Base-by-base conservation (phyloP, 139 green algal species). In the Zygnema circumcarinatum region DNA sequence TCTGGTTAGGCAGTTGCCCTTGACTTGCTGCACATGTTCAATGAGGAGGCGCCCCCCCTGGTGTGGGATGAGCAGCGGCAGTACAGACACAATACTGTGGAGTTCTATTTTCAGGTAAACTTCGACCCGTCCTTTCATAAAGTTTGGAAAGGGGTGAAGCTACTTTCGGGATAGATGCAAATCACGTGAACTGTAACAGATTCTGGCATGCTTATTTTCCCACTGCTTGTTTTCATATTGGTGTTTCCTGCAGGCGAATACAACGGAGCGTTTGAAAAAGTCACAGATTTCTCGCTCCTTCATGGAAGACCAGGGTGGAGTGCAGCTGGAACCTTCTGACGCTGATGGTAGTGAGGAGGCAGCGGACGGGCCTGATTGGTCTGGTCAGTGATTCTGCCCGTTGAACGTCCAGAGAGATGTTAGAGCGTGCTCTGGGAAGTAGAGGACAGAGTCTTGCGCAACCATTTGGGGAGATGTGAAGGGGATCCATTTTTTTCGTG, bases 51-150 rank as follows among this genome's bases (percentile, higher is more conserved):
- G 16, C 94, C 95, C 0, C 94, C 95, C 0, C 89, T 98, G n/a
- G 74, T 89, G 25, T 98, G 96, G 96, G 96, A 98, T 88, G 62
- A 38, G 16, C 52, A 91, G 2, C 52, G 75, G 0, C 84, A 92
- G 31, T 98, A 98, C 89, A 94, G 36, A 2, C 92, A 94, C 1
- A 53, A 93, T 29, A 85, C 74, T 0, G 81, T 98, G 16, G 92
- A 98, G 93, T 67, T 98, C 2, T 98, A 97, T 74, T 98, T 62
- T 76, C 20, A 88, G 83, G 83, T 89, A 42, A n/a, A n/a, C n/a
- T n/a, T n/a, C n/a, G n/a, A n/a, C n/a, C n/a, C n/a, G n/a, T n/a
- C n/a, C n/a, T n/a, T n/a, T n/a, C n/a, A n/a, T n/a, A n/a, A n/a
- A n/a, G n/a, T n/a, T n/a, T n/a, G n/a, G n/a, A n/a, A n/a, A n/a